Percentiles rank a stretch among this genome's conserved stretches.
Conservation (phyloP, 139 green algal genomes). For the Chlamydomonas sp. region DNA sequence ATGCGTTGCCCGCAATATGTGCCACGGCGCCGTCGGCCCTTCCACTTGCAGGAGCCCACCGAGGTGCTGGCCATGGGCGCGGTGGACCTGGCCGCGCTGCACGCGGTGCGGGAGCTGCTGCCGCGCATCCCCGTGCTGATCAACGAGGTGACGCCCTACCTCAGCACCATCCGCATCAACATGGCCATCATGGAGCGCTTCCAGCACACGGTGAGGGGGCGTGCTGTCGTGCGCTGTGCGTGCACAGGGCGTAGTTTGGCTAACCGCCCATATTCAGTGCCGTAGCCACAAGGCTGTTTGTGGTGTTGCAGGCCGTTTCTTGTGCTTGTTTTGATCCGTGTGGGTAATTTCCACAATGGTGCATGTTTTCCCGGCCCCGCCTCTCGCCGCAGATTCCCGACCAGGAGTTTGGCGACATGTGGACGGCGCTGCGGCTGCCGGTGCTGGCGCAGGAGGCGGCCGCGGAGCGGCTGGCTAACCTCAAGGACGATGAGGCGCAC, state of each 20-base stretch:
- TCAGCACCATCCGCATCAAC: constrained; percentile 9
- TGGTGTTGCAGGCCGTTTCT: too few species aligned
- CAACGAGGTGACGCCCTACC: constrained; percentile 4
- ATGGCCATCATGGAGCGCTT: constrained; percentile 23
- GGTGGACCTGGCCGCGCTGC: constrained; percentile 31
- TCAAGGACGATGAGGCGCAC: constrained; percentile 15
- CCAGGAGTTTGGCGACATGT: constrained; percentile 8
- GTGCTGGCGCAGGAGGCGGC: constrained; percentile 30
- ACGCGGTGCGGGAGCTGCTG: constrained; percentile 29
- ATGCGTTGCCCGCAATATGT: too few species aligned
- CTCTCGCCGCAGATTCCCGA: not conserved
- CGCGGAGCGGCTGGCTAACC: constrained; percentile 13
- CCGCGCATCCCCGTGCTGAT: constrained; percentile 7
- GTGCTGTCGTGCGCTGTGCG: not conserved
- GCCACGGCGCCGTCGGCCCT: not conserved
- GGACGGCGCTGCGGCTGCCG: constrained; percentile 36
- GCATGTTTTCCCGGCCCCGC: not conserved
- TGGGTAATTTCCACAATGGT: not conserved
- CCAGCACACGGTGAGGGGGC: constrained; percentile 19
- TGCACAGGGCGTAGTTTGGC: not conserved
- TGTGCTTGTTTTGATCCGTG: not conserved
- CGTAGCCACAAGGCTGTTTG: too few species aligned
- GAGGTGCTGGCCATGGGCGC: constrained; percentile 25
- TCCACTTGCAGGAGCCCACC: constrained; percentile 27
- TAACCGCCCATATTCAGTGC: not conserved